phyloP scores from a whole-genome alignment of 108 stramenopile species.

The Nannochloropsis granulata region DNA sequence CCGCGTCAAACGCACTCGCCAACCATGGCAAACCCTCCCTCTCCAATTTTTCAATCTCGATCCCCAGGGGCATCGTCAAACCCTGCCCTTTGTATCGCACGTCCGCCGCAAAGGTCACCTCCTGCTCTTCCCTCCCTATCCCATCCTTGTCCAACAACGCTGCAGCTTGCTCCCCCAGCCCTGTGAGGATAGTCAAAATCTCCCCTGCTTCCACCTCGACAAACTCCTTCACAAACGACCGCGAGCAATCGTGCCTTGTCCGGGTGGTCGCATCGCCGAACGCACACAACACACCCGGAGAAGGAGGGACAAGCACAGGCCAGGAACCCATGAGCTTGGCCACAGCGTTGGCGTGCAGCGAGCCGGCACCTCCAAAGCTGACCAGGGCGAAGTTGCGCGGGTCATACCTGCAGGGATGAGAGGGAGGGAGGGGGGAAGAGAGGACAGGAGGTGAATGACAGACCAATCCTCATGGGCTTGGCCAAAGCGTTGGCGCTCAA shows the following conservation, averaged over 20 bases:
- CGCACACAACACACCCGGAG: not conserved
- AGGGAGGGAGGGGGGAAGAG: too few species aligned
- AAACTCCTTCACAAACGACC: not conserved
- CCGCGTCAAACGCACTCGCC: not conserved
- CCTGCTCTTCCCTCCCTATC: not conserved
- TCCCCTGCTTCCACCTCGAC: not conserved
- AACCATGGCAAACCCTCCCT: not conserved
- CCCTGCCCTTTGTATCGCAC: not conserved
- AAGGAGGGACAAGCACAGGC: not conserved
- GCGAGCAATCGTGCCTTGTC: not conserved
- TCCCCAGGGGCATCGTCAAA: not conserved
- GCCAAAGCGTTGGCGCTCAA: too few species aligned
- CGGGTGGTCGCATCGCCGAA: not conserved
- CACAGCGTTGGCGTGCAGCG: not conserved
- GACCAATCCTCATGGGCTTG: too few species aligned
- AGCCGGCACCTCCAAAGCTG: not conserved
- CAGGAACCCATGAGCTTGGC: not conserved
- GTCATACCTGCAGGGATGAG: not conserved
- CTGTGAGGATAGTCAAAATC: not conserved
- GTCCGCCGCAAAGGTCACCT: not conserved
- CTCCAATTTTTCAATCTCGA: not conserved
- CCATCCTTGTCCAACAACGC: not conserved
- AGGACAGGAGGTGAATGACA: too few species aligned
- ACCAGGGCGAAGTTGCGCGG: not conserved
- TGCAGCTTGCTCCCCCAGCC: not conserved